phyloP scores from a whole-genome alignment of 108 stramenopile genomes.

The Cylindrotheca closterium region DNA sequence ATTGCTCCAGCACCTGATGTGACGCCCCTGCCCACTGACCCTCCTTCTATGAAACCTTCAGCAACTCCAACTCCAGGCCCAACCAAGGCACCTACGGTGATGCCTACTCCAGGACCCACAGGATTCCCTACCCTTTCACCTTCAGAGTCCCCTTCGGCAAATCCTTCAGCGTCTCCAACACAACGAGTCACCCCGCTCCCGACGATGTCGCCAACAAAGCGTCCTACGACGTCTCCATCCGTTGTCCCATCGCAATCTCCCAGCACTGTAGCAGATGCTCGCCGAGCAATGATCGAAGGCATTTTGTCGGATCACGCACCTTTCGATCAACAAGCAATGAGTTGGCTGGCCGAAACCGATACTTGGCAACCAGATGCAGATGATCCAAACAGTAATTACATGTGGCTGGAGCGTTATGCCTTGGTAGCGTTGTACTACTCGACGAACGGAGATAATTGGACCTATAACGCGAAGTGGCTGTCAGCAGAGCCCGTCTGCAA shows the following conservation, averaged over 20 bases:
- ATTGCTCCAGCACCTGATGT: too few species aligned
- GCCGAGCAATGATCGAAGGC: conserved; percentile 32
- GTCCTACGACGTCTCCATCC: too few species aligned
- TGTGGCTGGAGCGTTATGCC: conserved; percentile 27
- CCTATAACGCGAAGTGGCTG: conserved; percentile 10
- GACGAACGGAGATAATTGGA: conserved; percentile 21
- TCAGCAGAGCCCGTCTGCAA: conserved; percentile 18
- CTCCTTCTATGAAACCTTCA: too few species aligned
- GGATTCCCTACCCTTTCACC: not conserved
- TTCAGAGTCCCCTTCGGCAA: not conserved
- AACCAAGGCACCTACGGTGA: conserved; percentile 2
- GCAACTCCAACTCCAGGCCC: not conserved
- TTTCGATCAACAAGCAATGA: conserved; percentile 4
- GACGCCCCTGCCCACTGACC: too few species aligned
- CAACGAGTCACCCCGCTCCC: too few species aligned
- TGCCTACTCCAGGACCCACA: conserved; percentile 6
- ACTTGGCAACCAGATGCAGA: too few species aligned
- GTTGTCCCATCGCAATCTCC: conserved; percentile 24
- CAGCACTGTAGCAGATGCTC: conserved; percentile 40
- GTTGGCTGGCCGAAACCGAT: too few species aligned
- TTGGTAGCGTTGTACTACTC: conserved; percentile 15
- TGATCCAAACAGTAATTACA: too few species aligned
- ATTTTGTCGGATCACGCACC: conserved; percentile 6
- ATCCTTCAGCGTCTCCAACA: too few species aligned
- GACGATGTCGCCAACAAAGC: too few species aligned